Percentiles rank a stretch among this genome's conserved stretches.
Evolutionary conservation across 2,329 filamentous ascomycete genomes (phyloP).

Genomic region (Akanthomyces dipterigenus): DNA sequence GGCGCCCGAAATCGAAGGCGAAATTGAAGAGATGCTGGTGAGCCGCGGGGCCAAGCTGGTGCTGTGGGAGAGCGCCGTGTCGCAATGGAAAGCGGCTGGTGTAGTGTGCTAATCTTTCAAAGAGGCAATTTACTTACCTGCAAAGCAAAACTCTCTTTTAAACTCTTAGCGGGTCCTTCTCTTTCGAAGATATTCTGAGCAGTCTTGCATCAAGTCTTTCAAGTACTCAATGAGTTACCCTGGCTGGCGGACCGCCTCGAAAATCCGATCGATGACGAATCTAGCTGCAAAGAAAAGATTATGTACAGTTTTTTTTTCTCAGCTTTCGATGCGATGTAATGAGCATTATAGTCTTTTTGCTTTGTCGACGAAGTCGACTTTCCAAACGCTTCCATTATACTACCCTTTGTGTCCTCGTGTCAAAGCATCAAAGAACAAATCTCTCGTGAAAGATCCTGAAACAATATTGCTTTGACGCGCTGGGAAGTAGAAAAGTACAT

Average conservation of each 20-base stretch:
- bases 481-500: background rate
- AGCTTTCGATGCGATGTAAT: background rate
- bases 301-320: too few species aligned
- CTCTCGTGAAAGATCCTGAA: background rate
- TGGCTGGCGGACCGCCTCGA: too few species aligned
- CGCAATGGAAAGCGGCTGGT: constrained; percentile 6
- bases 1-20: constrained; percentile 22
- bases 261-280: too few species aligned
- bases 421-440: background rate
- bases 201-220: background rate
- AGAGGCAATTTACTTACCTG: too few species aligned
- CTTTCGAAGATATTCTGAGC: too few species aligned
- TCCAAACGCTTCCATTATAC: too few species aligned
- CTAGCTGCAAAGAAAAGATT: background rate
- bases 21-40: constrained; percentile 22
- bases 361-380: background rate
- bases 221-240: too few species aligned
- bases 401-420: background rate
- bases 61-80: constrained; percentile 18
- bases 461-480: background rate
- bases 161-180: background rate
- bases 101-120: background rate
- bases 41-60: constrained; percentile 18
- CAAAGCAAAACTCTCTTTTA: too few species aligned
- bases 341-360: background rate